Percentiles rank a stretch among this genome's conserved stretches.
Evolutionary conservation across 2,329 filamentous ascomycete species (phyloP).

Genomic region (Bisporella sp.): DNA sequence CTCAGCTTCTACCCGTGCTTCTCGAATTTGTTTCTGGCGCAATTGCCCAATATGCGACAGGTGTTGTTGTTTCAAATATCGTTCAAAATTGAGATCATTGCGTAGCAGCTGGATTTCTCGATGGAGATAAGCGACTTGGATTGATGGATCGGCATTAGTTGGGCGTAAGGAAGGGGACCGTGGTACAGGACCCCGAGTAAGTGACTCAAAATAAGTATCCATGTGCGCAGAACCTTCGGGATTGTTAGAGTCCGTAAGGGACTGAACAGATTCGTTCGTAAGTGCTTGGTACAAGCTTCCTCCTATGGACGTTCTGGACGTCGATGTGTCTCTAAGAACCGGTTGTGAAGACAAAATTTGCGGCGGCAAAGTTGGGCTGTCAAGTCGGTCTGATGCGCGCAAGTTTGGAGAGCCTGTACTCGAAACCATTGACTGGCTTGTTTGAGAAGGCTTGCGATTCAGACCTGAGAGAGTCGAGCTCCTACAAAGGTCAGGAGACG

Average conservation of each 20-base stretch:
- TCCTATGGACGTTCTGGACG: slow-evolving; percentile 43
- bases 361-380: slow-evolving; percentile 58
- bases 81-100: slow-evolving; percentile 77
- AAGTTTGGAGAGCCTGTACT: slow-evolving; percentile 34
- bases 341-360: slow-evolving; percentile 43
- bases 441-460: slow-evolving; percentile 41
- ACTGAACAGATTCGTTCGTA: slow-evolving; percentile 48
- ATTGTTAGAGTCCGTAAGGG: slow-evolving; percentile 26
- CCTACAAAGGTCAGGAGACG: slow-evolving; percentile 32
- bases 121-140: slow-evolving; percentile 50
- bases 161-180: slow-evolving; percentile 23
- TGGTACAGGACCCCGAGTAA: slow-evolving; percentile 17
- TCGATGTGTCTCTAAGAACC: slow-evolving; percentile 52
- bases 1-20: slow-evolving; percentile 74
- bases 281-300: slow-evolving; percentile 47
- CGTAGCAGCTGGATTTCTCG: slow-evolving; percentile 68
- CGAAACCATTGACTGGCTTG: slow-evolving; percentile 40
- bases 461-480: slow-evolving; percentile 26
- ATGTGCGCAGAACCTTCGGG: slow-evolving; percentile 19
- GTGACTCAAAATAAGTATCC: slow-evolving; percentile 22
- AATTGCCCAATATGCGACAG: slow-evolving; percentile 75
- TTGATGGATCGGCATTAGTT: slow-evolving; percentile 25
- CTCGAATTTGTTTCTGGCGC: slow-evolving; percentile 65
- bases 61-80: slow-evolving; percentile 78
- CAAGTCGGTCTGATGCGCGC: slow-evolving; percentile 26